These are phyloP conservation scores for Annulohypoxylon bovei DNA, from an alignment of 495 filamentous ascomycete genomes.

Conservation along the genomic window DNA sequence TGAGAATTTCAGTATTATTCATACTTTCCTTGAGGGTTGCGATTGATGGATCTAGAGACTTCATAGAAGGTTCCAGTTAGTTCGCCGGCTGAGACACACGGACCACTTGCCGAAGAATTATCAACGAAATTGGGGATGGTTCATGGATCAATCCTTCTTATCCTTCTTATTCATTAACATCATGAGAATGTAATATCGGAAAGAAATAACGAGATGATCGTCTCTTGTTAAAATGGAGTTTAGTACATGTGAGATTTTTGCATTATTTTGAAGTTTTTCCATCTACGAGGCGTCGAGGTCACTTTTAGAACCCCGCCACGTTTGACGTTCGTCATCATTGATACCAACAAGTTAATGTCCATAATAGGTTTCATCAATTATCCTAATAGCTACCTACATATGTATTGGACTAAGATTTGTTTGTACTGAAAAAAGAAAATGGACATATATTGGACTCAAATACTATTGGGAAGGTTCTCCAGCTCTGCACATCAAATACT, in stretches of 20 bases:
- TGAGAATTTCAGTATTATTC: slow-evolving; percentile 2
- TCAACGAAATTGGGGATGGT: background rate
- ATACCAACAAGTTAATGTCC: background rate
- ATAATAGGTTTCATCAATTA: background rate
- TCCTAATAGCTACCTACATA: background rate
- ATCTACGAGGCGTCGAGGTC: no score
- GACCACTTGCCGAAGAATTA: slow-evolving; percentile 6
- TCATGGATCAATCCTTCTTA: background rate
- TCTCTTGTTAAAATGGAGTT: background rate
- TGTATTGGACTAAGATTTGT: background rate
- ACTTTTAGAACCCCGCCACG: background rate
- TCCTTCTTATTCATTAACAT: background rate
- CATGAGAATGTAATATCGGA: background rate
- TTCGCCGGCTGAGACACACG: slow-evolving; percentile 13
- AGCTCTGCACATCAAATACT: no score
- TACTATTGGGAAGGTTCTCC: no score
- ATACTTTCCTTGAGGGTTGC: background rate
- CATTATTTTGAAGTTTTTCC: no score
- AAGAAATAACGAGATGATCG: background rate
- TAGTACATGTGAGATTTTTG: background rate
- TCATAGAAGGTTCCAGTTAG: slow-evolving; percentile 35
- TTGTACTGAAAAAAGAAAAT: no score
- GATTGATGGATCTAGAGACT: slow-evolving; percentile 5
- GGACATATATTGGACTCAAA: no score
- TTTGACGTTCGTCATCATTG: background rate